These are phyloP conservation scores for Cladophialophora bantiana DNA, from an alignment of 2,329 filamentous ascomycete species.

Conservation along the genomic window DNA sequence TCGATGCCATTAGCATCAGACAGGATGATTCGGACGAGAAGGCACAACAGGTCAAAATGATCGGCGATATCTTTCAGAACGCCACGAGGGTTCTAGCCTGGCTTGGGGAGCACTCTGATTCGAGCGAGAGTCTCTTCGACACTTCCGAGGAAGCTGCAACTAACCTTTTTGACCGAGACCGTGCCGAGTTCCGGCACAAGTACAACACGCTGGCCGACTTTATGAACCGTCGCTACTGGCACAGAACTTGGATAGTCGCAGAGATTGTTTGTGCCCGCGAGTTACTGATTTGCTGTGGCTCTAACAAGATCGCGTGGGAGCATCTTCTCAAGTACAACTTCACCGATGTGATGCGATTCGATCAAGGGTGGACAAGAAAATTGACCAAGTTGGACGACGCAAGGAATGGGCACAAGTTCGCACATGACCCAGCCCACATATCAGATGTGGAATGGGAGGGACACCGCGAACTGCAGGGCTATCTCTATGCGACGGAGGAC, in stretches of 20 bases:
- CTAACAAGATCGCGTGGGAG: not conserved
- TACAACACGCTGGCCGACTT: constrained; percentile 2
- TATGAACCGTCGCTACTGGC: constrained; percentile 9
- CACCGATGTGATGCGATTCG: constrained; percentile 15
- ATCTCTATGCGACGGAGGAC: constrained; percentile 7
- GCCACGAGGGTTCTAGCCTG: not conserved
- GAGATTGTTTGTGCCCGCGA: constrained; percentile 10
- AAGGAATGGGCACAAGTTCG: not conserved
- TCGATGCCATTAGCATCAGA: not conserved
- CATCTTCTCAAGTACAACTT: constrained; percentile 6
- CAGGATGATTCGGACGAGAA: not conserved
- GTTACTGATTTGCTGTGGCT: constrained; percentile 4
- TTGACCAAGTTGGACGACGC: constrained; percentile 13
- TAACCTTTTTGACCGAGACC: not conserved
- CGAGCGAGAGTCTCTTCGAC: not conserved
- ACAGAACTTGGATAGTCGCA: constrained; percentile 4
- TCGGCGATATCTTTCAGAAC: not conserved
- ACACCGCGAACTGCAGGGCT: constrained; percentile 5
- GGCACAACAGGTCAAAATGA: constrained; percentile 4
- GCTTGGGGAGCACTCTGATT: constrained; percentile 3
- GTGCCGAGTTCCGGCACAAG: constrained; percentile 3
- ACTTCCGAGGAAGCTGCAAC: not conserved
- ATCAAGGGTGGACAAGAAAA: constrained; percentile 5
- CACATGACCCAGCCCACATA: not conserved
- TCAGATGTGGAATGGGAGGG: constrained; percentile 5